Evolutionary conservation across 805 yeast species (phyloP).

Genomic region (Nakazawaea ambrosiae): DNA sequence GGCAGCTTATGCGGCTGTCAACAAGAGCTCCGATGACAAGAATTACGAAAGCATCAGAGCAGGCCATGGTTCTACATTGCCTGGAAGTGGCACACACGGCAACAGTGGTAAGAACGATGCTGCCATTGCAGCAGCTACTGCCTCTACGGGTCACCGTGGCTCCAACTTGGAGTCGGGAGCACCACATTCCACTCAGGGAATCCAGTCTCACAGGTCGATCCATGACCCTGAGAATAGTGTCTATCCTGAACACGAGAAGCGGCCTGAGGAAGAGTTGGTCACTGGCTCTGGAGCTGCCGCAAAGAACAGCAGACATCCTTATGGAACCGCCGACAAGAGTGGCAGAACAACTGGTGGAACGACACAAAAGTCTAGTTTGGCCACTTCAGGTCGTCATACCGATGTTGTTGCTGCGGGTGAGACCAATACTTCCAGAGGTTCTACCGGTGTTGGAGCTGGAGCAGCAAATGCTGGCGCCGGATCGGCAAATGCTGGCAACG

Average conservation of each 20-base stretch:
- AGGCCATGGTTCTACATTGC: constrained; percentile 6
- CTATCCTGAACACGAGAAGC: constrained; percentile 5
- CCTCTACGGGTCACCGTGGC: not conserved
- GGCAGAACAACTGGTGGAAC: not conserved
- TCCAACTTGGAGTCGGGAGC: not conserved
- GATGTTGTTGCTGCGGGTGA: not conserved
- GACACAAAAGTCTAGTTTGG: not conserved
- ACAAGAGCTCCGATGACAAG: not conserved
- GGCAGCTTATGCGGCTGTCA: not conserved
- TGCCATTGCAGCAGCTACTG: not conserved
- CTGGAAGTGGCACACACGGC: not conserved
- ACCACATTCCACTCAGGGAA: constrained; percentile 6
- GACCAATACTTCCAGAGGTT: not conserved
- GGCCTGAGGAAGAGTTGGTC: constrained; percentile 5
- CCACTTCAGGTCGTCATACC: not conserved
- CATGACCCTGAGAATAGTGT: constrained; percentile 7
- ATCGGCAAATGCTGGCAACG: not conserved
- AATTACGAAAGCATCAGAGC: constrained; percentile 2
- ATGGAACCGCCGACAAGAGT: constrained; percentile 1
- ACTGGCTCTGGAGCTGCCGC: constrained; percentile 6
- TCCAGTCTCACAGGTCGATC: not conserved
- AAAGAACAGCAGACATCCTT: constrained; percentile 6
- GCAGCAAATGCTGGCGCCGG: not conserved
- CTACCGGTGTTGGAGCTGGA: not conserved
- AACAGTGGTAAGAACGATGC: not conserved